Percentiles rank a stretch among this genome's conserved stretches.
These are phyloP conservation scores for Straminergon stramineum DNA, from an alignment of 225 moss, liverwort and hornwort species.

Conservation along the genomic window DNA sequence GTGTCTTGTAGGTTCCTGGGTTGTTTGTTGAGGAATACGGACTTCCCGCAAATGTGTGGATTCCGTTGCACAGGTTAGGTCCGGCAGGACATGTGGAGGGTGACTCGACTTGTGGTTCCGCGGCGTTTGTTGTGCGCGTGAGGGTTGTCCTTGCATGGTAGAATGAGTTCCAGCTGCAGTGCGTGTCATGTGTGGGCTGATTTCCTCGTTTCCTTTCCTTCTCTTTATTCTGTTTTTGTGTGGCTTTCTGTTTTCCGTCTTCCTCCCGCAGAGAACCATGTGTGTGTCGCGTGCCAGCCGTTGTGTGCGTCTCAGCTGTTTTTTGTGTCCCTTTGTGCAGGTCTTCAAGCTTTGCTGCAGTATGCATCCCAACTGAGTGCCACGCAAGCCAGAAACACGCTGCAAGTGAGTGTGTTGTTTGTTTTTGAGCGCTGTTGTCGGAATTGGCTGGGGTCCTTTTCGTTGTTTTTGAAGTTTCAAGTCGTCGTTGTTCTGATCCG, in stretches of 20 bases:
- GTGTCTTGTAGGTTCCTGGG: neutral
- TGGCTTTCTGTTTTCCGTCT: neutral
- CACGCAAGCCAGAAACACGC: conserved; percentile 87
- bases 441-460: neutral
- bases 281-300: neutral
- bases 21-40: neutral
- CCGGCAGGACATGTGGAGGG: neutral
- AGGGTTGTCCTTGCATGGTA: neutral
- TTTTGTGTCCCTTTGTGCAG: conserved; percentile 42
- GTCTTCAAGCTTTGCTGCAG: conserved; percentile 93
- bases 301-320: neutral
- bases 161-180: neutral
- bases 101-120: neutral
- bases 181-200: neutral
- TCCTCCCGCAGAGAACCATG: neutral
- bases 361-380: conserved; percentile 83
- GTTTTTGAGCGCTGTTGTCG: neutral
- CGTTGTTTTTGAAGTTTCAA: neutral
- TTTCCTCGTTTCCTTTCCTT: neutral
- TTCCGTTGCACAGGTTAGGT: neutral
- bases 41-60: neutral
- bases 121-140: neutral
- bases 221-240: neutral
- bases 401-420: conserved; percentile 56
- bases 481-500: neutral